phyloP scores from a whole-genome alignment of 495 filamentous ascomycete species.

The Xylona heveae region DNA sequence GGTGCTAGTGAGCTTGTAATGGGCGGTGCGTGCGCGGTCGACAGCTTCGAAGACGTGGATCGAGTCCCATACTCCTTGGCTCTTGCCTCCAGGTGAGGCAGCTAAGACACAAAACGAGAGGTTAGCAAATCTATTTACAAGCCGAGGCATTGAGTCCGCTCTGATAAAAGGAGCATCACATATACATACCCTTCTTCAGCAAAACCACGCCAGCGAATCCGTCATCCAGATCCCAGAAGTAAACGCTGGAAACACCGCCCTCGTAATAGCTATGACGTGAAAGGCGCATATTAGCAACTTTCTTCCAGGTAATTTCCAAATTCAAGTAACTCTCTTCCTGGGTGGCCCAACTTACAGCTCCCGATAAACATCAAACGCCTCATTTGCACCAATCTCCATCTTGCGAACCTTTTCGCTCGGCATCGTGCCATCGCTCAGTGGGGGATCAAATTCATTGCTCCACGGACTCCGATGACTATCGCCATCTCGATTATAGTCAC shows the following conservation, averaged over 20 bases:
- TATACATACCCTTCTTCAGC: conserved; percentile 65
- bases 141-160: background rate
- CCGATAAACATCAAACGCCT: conserved; percentile 91
- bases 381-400: conserved; percentile 84
- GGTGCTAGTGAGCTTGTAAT: conserved; percentile 95
- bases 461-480: conserved; percentile 93
- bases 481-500: conserved; percentile 98
- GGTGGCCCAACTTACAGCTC: conserved; percentile 39
- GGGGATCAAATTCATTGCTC: conserved; percentile 95
- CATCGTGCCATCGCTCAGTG: conserved; percentile 48
- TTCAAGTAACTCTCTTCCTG: background rate
- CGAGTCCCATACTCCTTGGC: conserved; percentile 81
- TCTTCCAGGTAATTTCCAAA: background rate
- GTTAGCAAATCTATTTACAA: conserved; percentile 6
- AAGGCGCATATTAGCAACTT: background rate
- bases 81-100: conserved; percentile 44
- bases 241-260: conserved; percentile 83
- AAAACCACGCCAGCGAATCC: conserved; percentile 93
- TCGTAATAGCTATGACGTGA: conserved; percentile 90
- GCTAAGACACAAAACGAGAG: conserved; percentile 14
- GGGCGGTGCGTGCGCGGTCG: conserved; percentile 71
- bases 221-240: conserved; percentile 97
- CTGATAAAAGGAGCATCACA: background rate
- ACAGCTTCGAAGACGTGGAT: conserved; percentile 97
- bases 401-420: conserved; percentile 73